Evolutionary conservation across 148 eudicot genomes (phyloP).

Genomic region (Arbutus unedo): DNA sequence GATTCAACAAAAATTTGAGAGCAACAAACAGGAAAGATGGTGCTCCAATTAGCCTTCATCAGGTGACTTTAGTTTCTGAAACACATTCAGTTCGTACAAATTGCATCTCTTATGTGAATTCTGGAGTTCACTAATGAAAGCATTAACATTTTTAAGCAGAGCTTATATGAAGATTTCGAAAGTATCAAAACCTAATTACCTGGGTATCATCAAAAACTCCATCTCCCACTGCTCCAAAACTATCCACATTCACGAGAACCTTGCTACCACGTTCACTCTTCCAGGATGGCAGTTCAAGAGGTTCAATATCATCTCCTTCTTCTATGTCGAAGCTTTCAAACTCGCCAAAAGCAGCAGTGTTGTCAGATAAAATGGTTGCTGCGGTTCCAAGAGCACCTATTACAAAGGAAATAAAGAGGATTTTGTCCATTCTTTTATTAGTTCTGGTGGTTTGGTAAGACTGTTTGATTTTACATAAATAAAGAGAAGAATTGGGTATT

Average conservation of each 20-base stretch:
- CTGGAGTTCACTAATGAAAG: not conserved
- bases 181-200: slow-evolving; percentile 31
- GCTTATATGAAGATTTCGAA: not conserved
- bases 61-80: not conserved
- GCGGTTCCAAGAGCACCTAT: slow-evolving; percentile 40
- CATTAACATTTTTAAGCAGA: not conserved
- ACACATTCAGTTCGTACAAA: not conserved
- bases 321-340: slow-evolving; percentile 47
- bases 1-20: not conserved
- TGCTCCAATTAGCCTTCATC: not conserved
- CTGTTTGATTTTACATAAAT: slow-evolving; percentile 40
- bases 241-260: slow-evolving; percentile 76
- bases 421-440: slow-evolving; percentile 43
- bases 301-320: slow-evolving; percentile 47
- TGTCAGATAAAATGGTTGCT: slow-evolving; percentile 33
- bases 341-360: slow-evolving; percentile 30
- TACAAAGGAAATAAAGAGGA: slow-evolving; percentile 33
- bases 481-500: slow-evolving; percentile 34
- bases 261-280: slow-evolving; percentile 41
- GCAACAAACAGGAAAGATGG: not conserved
- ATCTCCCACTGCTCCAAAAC: slow-evolving; percentile 87
- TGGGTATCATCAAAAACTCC: slow-evolving; percentile 85
- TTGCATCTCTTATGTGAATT: not conserved
- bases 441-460: slow-evolving; percentile 23
- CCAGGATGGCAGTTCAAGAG: slow-evolving; percentile 40